Percentiles rank a stretch among this genome's conserved stretches.
phyloP scores from a whole-genome alignment of 352 stramenopile genomes.

The Peronospora farinosa region DNA sequence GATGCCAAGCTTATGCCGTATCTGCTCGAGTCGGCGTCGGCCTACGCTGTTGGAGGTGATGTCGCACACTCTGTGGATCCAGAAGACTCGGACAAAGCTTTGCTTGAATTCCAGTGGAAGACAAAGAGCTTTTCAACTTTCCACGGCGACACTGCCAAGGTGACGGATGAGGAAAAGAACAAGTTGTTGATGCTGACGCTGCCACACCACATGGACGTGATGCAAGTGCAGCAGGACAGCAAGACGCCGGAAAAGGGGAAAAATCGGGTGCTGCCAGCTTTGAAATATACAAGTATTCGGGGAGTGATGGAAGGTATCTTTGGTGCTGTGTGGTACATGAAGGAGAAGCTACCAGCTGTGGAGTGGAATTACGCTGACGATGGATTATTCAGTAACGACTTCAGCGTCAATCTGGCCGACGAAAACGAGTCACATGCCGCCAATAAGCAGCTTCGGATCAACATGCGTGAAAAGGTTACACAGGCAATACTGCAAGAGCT shows the following conservation, averaged over 20 bases:
- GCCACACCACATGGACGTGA: constrained; percentile 64
- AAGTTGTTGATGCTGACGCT: constrained; percentile 70
- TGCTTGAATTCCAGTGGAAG: constrained; percentile 60
- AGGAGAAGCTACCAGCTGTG: constrained; percentile 46
- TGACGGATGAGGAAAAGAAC: constrained; percentile 20
- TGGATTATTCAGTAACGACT: constrained; percentile 45
- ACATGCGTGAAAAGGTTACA: constrained; percentile 29
- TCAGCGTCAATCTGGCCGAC: constrained; percentile 5
- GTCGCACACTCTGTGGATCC: constrained; percentile 43
- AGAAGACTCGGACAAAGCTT: constrained; percentile 25
- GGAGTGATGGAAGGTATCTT: constrained; percentile 66
- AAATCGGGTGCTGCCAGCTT: constrained; percentile 32
- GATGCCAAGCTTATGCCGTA: constrained; percentile 35
- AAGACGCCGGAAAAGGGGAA: constrained; percentile 15
- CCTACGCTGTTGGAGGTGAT: constrained; percentile 52
- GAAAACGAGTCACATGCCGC: not conserved
- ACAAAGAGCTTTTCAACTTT: constrained; percentile 39
- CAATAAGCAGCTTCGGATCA: constrained; percentile 26
- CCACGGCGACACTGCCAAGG: constrained; percentile 3
- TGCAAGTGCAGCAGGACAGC: constrained; percentile 19
- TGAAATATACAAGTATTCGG: constrained; percentile 67
- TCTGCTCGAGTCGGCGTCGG: constrained; percentile 48
- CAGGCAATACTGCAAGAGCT: constrained; percentile 42
- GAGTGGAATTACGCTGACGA: constrained; percentile 62
- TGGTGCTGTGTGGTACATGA: constrained; percentile 57